These are phyloP conservation scores for Williopsis jadinii DNA, from an alignment of 1,139 yeast species.

Conservation along the genomic window DNA sequence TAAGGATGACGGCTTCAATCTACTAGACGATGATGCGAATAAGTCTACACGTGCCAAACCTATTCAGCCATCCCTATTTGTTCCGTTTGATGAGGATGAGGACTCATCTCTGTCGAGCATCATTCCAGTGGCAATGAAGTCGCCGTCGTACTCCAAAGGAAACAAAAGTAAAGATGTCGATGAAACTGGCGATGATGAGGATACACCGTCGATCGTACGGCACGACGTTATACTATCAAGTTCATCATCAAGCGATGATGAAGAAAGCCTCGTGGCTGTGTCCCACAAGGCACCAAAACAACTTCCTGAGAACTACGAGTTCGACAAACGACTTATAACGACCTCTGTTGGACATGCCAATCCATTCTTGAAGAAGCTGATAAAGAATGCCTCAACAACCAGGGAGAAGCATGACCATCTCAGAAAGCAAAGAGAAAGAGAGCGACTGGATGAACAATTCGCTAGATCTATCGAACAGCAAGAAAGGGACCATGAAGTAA, in stretches of 20 bases:
- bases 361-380: conserved; percentile 7
- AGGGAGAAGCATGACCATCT: conserved; percentile 1
- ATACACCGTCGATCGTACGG: conserved; percentile 1
- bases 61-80: too few relatives aligned
- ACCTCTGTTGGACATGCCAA: conserved; percentile 2
- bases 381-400: background rate
- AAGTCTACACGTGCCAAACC: too few relatives aligned
- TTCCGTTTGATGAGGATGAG: too few relatives aligned
- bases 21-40: too few relatives aligned
- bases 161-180: too few relatives aligned
- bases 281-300: background rate
- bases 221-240: conserved; percentile 8
- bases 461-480: background rate
- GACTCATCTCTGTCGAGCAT: too few relatives aligned
- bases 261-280: too few relatives aligned
- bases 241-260: conserved; percentile 1
- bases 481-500: too few relatives aligned
- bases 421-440: background rate
- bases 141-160: too few relatives aligned
- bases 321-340: conserved; percentile 1
- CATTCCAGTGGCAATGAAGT: too few relatives aligned
- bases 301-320: background rate
- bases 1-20: too few relatives aligned
- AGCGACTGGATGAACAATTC: background rate
- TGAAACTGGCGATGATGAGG: conserved; percentile 1